Conservation (phyloP, 164 flowering plant genomes). For the Chimonanthus praecox region DNA sequence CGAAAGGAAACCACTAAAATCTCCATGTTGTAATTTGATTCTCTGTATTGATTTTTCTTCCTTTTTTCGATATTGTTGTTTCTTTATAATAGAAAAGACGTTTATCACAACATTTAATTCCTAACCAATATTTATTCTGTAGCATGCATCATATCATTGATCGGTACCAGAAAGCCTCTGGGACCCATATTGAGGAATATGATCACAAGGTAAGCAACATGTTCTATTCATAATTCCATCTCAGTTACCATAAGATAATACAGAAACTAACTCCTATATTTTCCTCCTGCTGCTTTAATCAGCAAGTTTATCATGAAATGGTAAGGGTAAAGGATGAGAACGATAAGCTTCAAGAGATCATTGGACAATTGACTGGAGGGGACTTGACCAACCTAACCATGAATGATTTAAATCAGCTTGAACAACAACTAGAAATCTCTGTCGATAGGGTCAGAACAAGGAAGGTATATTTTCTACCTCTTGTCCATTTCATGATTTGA, state of each 20-base stretch:
- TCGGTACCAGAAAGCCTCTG: conserved; percentile 24
- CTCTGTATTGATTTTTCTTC: too few relatives aligned
- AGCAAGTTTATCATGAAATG: conserved; percentile 31
- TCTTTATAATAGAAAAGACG: too few relatives aligned
- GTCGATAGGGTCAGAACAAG: conserved; percentile 33
- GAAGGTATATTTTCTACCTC: conserved; percentile 25
- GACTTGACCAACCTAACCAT: conserved; percentile 22
- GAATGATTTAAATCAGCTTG: conserved; percentile 32
- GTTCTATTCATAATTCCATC: neutral
- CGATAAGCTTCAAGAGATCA: conserved; percentile 32
- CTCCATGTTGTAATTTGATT: too few relatives aligned
- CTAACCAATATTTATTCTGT: neutral
- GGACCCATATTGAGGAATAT: conserved; percentile 21
- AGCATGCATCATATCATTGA: conserved; percentile 40
- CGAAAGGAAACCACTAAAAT: too few relatives aligned
- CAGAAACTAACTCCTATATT: neutral
- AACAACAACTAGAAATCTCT: conserved; percentile 34
- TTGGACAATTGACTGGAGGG: conserved; percentile 32
- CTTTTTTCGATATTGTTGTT: too few relatives aligned
- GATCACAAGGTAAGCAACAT: conserved; percentile 23
- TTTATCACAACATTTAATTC: too few relatives aligned
- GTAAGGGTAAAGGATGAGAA: conserved; percentile 29
- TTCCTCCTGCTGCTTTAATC: neutral
- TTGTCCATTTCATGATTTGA: too few relatives aligned
- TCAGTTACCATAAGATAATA: neutral